Conservation (phyloP, 768 basidiomycete species). For the Amanita pseudoporphyria region DNA sequence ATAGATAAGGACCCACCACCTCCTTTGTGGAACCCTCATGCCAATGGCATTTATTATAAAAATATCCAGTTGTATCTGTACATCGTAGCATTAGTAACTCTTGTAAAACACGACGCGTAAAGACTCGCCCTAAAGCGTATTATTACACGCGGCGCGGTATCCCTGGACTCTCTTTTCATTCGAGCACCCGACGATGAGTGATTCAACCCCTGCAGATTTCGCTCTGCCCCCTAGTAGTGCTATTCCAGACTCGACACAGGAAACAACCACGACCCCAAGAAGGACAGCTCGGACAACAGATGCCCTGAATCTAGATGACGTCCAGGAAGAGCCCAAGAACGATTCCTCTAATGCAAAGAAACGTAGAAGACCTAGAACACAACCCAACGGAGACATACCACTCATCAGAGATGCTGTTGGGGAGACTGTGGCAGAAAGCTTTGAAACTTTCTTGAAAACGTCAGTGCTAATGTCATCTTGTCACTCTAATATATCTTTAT, state of each 20-base stretch:
- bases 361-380: conserved; percentile 39
- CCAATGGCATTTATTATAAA: no score
- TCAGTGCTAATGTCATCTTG: conserved; percentile 28
- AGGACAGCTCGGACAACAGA: conserved; percentile 34
- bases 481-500: conserved; percentile 7
- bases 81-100: background rate
- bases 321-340: conserved; percentile 38
- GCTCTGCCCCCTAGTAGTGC: conserved; percentile 5
- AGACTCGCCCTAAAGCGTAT: conserved; percentile 3
- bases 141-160: background rate
- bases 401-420: conserved; percentile 91
- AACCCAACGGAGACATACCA: conserved; percentile 61
- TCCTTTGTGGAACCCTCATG: no score
- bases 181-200: conserved; percentile 4
- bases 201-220: conserved; percentile 4
- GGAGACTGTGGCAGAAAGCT: conserved; percentile 88
- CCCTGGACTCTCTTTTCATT: background rate
- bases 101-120: background rate
- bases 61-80: no score
- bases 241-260: conserved; percentile 5
- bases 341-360: conserved; percentile 25
- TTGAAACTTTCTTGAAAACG: conserved; percentile 89
- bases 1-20: background rate
- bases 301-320: conserved; percentile 46
- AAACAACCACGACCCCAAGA: conserved; percentile 18